Evolutionary conservation across 106 monocot genomes (phyloP), one percentile per base, ranked within the genome.

Genomic region (Alisma plantagoaquatica): DNA sequence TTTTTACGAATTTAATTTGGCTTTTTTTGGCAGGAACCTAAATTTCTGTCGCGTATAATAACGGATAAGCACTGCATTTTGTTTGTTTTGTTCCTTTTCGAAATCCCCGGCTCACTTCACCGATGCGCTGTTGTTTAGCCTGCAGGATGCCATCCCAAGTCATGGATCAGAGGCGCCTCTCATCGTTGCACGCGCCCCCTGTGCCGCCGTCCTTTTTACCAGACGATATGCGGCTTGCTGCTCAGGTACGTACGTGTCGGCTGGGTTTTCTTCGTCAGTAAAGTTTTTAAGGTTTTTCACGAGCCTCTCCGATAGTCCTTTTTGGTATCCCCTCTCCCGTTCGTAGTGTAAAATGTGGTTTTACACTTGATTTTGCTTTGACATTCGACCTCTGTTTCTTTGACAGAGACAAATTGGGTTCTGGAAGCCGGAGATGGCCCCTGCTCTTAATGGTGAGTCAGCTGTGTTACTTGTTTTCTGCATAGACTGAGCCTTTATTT

Each of bases 101-200:
- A n/a, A n/a, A n/a, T n/a, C n/a, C n/a, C n/a, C n/a, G n/a, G n/a
- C n/a, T n/a, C n/a, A n/a, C n/a, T n/a, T n/a, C n/a, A n/a, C n/a
- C n/a, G n/a, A n/a, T n/a, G n/a, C n/a, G n/a, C n/a, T n/a, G n/a
- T n/a, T n/a, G n/a, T 12, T 43, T 43, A 14, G 16, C 29, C 41
- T 23, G 54, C 41, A 68, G 33, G 44, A 75, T 68, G 74, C 74
- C 67, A 57, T 75, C 63, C 17, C 57, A 68, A 31, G 16, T 63
- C 24, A 60, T 75, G 62, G 63, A 68, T 51, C 61, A 68, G 18
- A 49, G 74, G 42, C 56, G 46, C 20, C 21, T 63, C 18, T 41
- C 74, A 11, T 53, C 51, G 4, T 49, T 49, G 2, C 23, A 49
- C 41, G 53, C 60, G 38, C 60, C 59, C 38, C 48, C 66, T 3